Evolutionary conservation across 768 basidiomycete species (phyloP).

Genomic region (Suillus plorans): DNA sequence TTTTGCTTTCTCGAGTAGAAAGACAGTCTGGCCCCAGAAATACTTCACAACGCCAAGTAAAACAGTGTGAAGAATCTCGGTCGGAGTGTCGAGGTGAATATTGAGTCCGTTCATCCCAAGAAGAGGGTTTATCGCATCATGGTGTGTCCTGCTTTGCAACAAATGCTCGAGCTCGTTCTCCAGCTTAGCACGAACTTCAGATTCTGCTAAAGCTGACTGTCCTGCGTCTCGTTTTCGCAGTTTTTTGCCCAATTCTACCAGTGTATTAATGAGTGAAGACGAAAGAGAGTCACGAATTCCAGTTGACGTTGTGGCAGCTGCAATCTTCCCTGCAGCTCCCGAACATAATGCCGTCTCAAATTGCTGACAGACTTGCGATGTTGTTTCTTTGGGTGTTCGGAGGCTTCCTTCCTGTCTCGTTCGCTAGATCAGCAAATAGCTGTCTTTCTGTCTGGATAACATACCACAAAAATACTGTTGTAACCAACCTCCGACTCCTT

Average conservation of each 20-base stretch:
- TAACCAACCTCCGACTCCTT: slow-evolving; percentile 36
- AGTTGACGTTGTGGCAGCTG: background rate
- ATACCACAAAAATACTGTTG: slow-evolving; percentile 33
- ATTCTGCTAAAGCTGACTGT: background rate
- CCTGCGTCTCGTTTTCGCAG: background rate
- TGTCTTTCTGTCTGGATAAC: background rate
- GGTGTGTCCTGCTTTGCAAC: background rate
- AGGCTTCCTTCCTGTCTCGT: background rate
- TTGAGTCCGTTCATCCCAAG: slow-evolving; percentile 16
- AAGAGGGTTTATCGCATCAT: too few relatives aligned
- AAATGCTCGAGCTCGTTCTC: slow-evolving; percentile 2
- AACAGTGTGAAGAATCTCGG: slow-evolving; percentile 29
- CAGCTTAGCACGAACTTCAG: background rate
- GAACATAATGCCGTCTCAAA: background rate
- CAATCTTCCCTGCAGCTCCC: slow-evolving; percentile 7
- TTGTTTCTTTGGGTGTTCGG: slow-evolving; percentile 12
- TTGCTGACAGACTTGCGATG: slow-evolving; percentile 16
- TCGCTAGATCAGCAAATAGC: background rate
- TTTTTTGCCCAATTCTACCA: slow-evolving; percentile 7
- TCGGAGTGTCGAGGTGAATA: slow-evolving; percentile 33
- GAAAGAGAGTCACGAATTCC: slow-evolving; percentile 1
- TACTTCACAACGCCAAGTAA: slow-evolving; percentile 34
- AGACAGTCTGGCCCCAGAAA: slow-evolving; percentile 20
- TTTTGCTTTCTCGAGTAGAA: slow-evolving; percentile 19
- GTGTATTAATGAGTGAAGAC: background rate